A percentile compares a stretch with the other conserved stretches of the same genome.
These are phyloP conservation scores for Heliocybe sulcata DNA, from an alignment of 1,284 basidiomycete genomes.

Conservation along the genomic window DNA sequence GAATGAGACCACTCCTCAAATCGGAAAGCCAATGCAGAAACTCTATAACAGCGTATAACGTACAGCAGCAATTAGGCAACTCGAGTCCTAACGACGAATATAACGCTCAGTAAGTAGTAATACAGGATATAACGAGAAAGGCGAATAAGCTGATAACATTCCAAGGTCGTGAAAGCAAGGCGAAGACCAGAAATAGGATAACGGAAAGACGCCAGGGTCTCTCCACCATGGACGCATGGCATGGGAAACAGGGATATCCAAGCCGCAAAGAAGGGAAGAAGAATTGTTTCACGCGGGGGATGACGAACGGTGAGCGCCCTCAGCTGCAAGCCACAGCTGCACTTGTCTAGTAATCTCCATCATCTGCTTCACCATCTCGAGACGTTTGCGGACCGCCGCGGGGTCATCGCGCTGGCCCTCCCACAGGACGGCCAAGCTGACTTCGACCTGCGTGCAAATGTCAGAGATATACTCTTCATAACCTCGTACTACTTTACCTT, in stretches of 20 bases:
- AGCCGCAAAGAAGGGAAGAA: not conserved
- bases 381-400: conserved; percentile 31
- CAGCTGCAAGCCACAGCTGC: conserved; percentile 34
- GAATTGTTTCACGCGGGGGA: not conserved
- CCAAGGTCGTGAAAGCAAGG: not conserved
- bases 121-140: not conserved
- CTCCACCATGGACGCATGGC: not conserved
- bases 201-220: not conserved
- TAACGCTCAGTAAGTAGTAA: not conserved
- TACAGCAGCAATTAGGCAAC: not conserved
- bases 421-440: conserved; percentile 53
- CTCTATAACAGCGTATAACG: not conserved
- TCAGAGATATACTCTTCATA: not conserved
- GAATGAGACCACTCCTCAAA: too few relatives aligned
- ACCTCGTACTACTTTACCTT: conserved; percentile 31
- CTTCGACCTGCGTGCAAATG: conserved; percentile 36
- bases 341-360: conserved; percentile 33
- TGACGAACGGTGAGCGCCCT: conserved; percentile 7
- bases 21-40: not conserved
- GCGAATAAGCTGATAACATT: not conserved
- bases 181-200: not conserved
- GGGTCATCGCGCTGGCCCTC: conserved; percentile 42
- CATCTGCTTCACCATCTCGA: conserved; percentile 30
- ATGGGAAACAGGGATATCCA: not conserved
- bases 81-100: not conserved